These are phyloP conservation scores for Lachnellula arida DNA, from an alignment of 2,329 filamentous ascomycete species.

Conservation along the genomic window DNA sequence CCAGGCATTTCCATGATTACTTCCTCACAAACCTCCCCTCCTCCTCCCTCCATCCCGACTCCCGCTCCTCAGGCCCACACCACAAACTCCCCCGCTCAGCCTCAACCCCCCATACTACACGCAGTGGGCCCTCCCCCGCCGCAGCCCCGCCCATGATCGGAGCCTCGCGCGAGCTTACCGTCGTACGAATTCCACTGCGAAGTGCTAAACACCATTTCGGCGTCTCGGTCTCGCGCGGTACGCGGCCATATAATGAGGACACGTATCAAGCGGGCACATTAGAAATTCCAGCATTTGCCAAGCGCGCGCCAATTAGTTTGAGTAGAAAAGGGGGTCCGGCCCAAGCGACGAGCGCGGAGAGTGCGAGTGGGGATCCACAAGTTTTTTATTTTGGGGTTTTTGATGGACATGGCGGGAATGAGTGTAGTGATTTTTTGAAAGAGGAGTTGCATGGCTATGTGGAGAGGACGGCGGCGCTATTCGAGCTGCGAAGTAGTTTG, in stretches of 20 bases:
- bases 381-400: conserved; percentile 98
- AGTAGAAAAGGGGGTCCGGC: conserved; percentile 16
- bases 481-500: conserved; percentile 75
- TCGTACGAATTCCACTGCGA: conserved; percentile 88
- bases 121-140: conserved; percentile 49
- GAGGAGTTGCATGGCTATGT: conserved; percentile 86
- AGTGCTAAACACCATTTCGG: conserved; percentile 97
- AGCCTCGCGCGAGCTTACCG: conserved; percentile 71
- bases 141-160: conserved; percentile 56
- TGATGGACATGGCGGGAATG: conserved; percentile 86
- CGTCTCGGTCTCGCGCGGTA: conserved; percentile 71
- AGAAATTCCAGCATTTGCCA: conserved; percentile 88
- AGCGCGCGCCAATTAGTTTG: conserved; percentile 65
- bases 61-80: conserved; percentile 60
- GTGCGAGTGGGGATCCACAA: conserved; percentile 82
- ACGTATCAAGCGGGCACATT: conserved; percentile 91
- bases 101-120: conserved; percentile 69
- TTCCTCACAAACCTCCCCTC: conserved; percentile 95
- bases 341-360: conserved; percentile 64
- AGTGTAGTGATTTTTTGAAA: conserved; percentile 82
- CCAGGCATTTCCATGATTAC: conserved; percentile 75
- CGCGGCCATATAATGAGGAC: conserved; percentile 87
- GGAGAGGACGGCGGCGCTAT: conserved; percentile 71
- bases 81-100: conserved; percentile 85
- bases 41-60: conserved; percentile 87